A percentile compares a stretch with the other conserved stretches of the same genome.
Evolutionary conservation across 441 rosid species (phyloP).

Genomic region (Euphorbia schlechtendalii): DNA sequence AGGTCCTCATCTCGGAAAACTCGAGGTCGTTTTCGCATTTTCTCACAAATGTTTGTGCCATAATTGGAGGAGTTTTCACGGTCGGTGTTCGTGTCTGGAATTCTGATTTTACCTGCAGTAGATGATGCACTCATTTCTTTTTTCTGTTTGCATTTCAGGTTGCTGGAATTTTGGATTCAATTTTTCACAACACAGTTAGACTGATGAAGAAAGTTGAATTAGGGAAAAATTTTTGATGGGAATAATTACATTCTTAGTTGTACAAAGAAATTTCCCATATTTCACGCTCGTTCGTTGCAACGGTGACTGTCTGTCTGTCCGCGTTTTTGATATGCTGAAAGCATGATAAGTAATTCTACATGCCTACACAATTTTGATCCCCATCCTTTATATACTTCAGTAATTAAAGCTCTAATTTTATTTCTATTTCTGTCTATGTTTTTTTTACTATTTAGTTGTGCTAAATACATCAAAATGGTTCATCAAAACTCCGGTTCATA

Average conservation of each 20-base stretch:
- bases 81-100: conserved; percentile 37
- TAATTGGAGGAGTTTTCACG: conserved; percentile 95
- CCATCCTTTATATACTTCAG: neutral
- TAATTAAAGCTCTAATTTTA: no score
- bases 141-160: conserved; percentile 45
- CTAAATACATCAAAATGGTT: no score
- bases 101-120: neutral
- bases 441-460: neutral
- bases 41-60: conserved; percentile 92
- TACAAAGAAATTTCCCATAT: conserved; percentile 26
- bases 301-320: conserved; percentile 7
- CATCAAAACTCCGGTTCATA: no score
- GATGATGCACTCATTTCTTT: neutral
- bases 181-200: conserved; percentile 74
- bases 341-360: conserved; percentile 13
- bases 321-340: neutral
- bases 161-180: conserved; percentile 90
- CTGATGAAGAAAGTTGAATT: conserved; percentile 80
- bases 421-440: no score
- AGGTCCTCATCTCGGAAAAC: conserved; percentile 81
- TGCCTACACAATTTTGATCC: neutral
- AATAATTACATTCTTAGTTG: conserved; percentile 20
- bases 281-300: conserved; percentile 10
- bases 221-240: conserved; percentile 77
- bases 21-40: conserved; percentile 87